phyloP scores from a whole-genome alignment of 495 filamentous ascomycete species.

The Antarctomyces pellizariae region DNA sequence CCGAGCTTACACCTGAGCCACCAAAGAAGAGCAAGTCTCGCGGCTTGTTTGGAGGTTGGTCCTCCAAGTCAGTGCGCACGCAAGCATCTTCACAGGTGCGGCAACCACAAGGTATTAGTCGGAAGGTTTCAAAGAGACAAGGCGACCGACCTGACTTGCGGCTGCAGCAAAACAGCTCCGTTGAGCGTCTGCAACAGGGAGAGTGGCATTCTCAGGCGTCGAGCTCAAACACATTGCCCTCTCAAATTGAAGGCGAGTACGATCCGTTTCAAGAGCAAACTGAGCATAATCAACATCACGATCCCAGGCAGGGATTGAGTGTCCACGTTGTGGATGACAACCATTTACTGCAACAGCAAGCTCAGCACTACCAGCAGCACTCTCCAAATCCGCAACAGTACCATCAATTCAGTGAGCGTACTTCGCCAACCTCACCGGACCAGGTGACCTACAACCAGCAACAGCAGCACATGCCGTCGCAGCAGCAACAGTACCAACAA shows the following conservation, averaged over 20 bases:
- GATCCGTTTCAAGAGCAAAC: conserved; percentile 11
- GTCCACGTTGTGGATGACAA: background rate
- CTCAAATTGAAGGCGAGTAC: conserved; percentile 6
- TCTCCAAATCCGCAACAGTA: conserved; percentile 8
- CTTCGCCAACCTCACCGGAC: conserved; percentile 6
- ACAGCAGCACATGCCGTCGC: conserved; percentile 5
- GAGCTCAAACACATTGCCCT: conserved; percentile 11
- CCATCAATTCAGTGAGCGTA: conserved; percentile 3
- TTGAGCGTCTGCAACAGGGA: conserved; percentile 18
- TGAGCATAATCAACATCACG: conserved; percentile 11
- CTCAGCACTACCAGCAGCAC: conserved; percentile 13
- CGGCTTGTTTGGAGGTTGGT: background rate
- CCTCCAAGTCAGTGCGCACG: conserved; percentile 1
- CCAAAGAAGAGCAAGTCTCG: background rate
- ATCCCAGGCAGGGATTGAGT: conserved; percentile 8
- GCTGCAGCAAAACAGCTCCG: conserved; percentile 17
- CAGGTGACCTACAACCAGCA: conserved; percentile 4
- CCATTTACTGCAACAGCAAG: conserved; percentile 5
- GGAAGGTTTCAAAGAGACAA: conserved; percentile 1
- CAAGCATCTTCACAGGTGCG: background rate
- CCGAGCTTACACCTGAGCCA: no score
- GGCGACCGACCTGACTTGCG: conserved; percentile 13
- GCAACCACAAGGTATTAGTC: background rate
- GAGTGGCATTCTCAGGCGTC: conserved; percentile 10
- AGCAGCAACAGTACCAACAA: conserved; percentile 8